These are phyloP conservation scores for Nicotiana rustica DNA, from an alignment of 305 asterid species.

Conservation along the genomic window DNA sequence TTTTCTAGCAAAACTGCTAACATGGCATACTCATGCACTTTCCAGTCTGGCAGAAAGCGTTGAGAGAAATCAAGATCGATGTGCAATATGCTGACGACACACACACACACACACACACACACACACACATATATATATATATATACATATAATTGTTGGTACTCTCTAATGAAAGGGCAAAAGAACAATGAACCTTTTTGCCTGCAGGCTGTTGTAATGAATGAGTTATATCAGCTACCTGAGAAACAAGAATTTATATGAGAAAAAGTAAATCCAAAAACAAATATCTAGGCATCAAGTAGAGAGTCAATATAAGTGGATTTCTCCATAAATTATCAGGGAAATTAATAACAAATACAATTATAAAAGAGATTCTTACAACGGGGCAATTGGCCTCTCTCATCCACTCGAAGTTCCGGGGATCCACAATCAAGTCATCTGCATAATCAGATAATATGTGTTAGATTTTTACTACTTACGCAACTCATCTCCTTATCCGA, in stretches of 20 bases:
- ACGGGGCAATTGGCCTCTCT: constrained; percentile 94
- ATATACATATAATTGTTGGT: neutral
- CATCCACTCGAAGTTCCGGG: constrained; percentile 97
- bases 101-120: too few species aligned
- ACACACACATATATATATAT: too few species aligned
- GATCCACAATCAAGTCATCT: constrained; percentile 98
- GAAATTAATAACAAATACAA: neutral
- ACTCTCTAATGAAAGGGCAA: neutral
- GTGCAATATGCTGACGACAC: too few species aligned
- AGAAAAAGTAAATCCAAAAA: constrained; percentile 21
- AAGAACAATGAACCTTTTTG: constrained; percentile 64
- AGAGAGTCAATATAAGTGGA: neutral
- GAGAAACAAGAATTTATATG: constrained; percentile 33
- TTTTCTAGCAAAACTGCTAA: too few species aligned
- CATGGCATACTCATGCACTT: too few species aligned
- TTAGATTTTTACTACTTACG: neutral
- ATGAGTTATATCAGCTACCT: constrained; percentile 99
- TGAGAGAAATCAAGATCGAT: too few species aligned
- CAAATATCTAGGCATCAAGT: neutral
- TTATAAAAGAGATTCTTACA: constrained; percentile 50
- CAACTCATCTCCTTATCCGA: neutral
- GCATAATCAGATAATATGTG: constrained; percentile 40
- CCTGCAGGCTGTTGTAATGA: constrained; percentile 98
- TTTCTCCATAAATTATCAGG: neutral
- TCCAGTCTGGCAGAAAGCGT: too few species aligned